These are phyloP conservation scores for Trichaptum fuscoviolaceum DNA, from an alignment of 768 basidiomycete species.

Conservation along the genomic window DNA sequence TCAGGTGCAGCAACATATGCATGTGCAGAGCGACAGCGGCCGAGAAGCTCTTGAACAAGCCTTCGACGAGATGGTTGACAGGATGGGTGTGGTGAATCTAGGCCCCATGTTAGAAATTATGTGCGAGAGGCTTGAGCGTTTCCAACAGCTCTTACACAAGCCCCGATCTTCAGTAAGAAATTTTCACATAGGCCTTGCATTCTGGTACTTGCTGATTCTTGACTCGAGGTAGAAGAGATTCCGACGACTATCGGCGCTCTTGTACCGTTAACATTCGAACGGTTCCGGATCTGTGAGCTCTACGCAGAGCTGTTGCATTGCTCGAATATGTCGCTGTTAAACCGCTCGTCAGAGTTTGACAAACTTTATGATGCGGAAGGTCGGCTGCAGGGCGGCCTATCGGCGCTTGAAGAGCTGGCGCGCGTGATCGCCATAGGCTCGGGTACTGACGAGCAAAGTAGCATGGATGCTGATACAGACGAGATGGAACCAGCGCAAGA, in stretches of 20 bases:
- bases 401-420: constrained; percentile 81
- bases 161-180: constrained; percentile 74
- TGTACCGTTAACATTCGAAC: constrained; percentile 85
- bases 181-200: constrained; percentile 1
- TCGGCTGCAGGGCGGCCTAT: constrained; percentile 80
- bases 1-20: constrained; percentile 70
- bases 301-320: constrained; percentile 96
- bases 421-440: constrained; percentile 69
- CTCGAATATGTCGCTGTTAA: constrained; percentile 95
- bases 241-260: constrained; percentile 70
- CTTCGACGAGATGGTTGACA: constrained; percentile 76
- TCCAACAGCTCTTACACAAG: constrained; percentile 62
- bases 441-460: constrained; percentile 50
- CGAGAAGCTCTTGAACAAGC: constrained; percentile 64
- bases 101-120: constrained; percentile 75
- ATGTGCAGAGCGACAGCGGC: constrained; percentile 46
- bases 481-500: constrained; percentile 62
- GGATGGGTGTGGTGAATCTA: constrained; percentile 88
- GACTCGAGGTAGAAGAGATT: constrained; percentile 54
- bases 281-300: constrained; percentile 93
- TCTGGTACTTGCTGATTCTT: constrained; percentile 11
- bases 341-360: constrained; percentile 65
- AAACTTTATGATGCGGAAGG: constrained; percentile 79
- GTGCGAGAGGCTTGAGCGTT: constrained; percentile 57
- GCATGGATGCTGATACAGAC: constrained; percentile 53